Evolutionary conservation across 2,329 filamentous ascomycete species (phyloP), one percentile per base, ranked within the genome.

Genomic region (Monilinia vaccinii-corymbosi): DNA sequence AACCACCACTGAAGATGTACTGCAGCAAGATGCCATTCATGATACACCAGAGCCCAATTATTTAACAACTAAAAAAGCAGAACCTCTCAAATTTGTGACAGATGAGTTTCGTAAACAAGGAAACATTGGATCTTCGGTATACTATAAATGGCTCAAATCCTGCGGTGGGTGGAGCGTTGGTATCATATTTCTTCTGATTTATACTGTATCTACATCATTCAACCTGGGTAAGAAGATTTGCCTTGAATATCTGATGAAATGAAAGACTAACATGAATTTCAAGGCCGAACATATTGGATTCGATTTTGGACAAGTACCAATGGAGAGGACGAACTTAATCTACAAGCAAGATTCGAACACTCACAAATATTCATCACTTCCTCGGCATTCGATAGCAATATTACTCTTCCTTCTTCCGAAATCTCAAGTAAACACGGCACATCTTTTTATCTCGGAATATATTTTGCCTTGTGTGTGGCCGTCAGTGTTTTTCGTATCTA

Each of bases 261-360:
- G 4, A 40, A 9, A 38, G 3, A 51, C 25, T 56, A 38, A 60
- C 11, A 25, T 16, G 11, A 10, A 56, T 21, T 1, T 28, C 44
- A 9, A 60, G 58, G 58, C 13, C 58, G 58, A 38, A 56, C 58
- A 16, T 60, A 60, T 11, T 60, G 58, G 58, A 51, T 60, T 32
- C 50, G 58, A 36, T 45, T 60, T 23, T 60, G 58, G 58, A 60
- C 58, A 11, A 45, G 52, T 49, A 38, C 31, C 18, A 28, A 47
- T 31, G 52, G 42, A 1, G 36, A 56, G 21, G 32, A 44, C 28
- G 51, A 53, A 28, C 38, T 38, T 8, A 44, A 23, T 32, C 23
- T 53, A 23, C 38, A 32, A 32, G n/a, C 51, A 53, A 44, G 34
- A 36, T 45, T 56, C 31, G 16, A 56, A 16, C 48, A 18, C 7